phyloP scores from a whole-genome alignment of 441 rosid genomes.

The Geranium incanum region DNA sequence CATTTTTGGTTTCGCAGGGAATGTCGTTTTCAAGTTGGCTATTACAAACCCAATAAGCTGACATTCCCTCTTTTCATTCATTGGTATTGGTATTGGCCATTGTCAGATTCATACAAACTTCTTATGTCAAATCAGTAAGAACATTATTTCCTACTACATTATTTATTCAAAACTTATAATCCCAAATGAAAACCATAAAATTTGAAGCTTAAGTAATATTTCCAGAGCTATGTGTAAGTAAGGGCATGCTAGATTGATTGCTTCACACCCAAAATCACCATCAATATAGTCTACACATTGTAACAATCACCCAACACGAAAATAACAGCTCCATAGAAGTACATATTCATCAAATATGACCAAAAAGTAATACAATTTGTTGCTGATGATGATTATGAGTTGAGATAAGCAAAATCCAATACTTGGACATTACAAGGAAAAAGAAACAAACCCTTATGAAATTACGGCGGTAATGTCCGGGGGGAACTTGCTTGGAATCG shows the following conservation, averaged over 20 bases:
- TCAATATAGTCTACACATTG: not conserved
- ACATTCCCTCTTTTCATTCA: not conserved
- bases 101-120: not conserved
- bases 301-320: not conserved
- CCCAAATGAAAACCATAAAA: not conserved
- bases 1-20: not conserved
- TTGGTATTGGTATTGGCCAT: not conserved
- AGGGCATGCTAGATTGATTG: not conserved
- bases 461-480: slow-evolving; percentile 25
- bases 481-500: slow-evolving; percentile 30
- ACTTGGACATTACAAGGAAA: slow-evolving; percentile 7
- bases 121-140: not conserved
- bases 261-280: not conserved
- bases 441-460: slow-evolving; percentile 47
- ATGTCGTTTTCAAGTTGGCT: not conserved
- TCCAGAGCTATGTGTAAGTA: not conserved
- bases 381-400: not conserved
- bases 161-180: not conserved
- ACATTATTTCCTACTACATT: not conserved
- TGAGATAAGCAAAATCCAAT: not conserved
- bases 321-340: not conserved
- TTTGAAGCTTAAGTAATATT: not conserved
- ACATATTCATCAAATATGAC: not conserved
- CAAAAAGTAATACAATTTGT: not conserved
- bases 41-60: slow-evolving; percentile 2